Base-by-base conservation (phyloP, 495 filamentous ascomycete genomes). In the Aspergillus mulundensis region DNA sequence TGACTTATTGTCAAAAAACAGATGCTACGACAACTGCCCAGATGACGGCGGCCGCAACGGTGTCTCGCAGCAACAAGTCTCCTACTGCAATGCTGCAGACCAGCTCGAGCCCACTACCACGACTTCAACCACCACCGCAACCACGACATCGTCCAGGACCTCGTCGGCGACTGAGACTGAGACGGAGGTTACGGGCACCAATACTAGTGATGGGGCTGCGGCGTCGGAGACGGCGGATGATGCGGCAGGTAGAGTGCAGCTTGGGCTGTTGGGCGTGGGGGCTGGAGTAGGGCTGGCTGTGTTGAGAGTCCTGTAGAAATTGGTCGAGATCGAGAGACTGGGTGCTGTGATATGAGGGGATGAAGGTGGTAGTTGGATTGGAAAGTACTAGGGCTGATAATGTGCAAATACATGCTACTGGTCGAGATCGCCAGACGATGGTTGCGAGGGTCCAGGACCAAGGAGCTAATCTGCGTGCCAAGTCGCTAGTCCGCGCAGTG, bases 21-120 rank as follows among this genome's bases (percentile, higher is more conserved):
- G 66, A 43, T 76, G 73, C 58, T 76, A 76, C 64, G 70, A 71
- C 58, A 71, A 72, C 52, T 76, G 73, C 49, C 72, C 73, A 46
- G 59, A 44, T 46, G 63, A 70, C 46, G 53, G 52, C 50, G 66
- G 55, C 39, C 59, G 58, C 32, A 45, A 57, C 54, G 59, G 61
- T 21, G 62, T 67, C 44, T 16, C 63, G 43, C 64, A 62, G 40
- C 61, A 60, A n/a, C 57, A 61, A 18, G 41, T 54, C 30, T 61
- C 64, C 23, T 72, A 70, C 62, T 76, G 73, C 34, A 57, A 62
- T 53, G 73, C 73, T 4, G 55, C 66, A 34, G 57, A 38, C 4
- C 46, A 28, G 14, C 25, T 53, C 15, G 41, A 44, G 30, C 51
- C 55, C 28, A 58, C 49, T 12, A 46, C 30, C 20, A 58, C 56